These are phyloP conservation scores for Cercospora sesami DNA, from an alignment of 2,329 filamentous ascomycete genomes.

Conservation along the genomic window DNA sequence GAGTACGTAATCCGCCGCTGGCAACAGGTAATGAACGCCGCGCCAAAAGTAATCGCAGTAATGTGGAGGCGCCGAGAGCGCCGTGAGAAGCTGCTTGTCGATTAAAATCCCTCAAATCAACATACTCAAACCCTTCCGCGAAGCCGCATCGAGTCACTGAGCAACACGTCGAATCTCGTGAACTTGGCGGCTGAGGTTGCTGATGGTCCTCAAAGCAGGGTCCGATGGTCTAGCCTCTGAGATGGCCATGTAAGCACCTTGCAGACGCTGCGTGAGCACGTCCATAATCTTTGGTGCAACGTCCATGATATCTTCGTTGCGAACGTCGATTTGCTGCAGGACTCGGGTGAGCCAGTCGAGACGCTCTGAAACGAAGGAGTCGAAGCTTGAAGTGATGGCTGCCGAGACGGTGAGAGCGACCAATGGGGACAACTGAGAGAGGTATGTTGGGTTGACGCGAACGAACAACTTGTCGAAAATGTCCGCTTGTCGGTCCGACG, in stretches of 20 bases:
- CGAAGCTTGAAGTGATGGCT: conserved; percentile 59
- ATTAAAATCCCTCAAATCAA: neutral
- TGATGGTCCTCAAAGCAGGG: conserved; percentile 40
- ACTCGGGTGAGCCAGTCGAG: conserved; percentile 61
- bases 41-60: neutral
- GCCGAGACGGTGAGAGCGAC: conserved; percentile 62
- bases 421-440: conserved; percentile 57
- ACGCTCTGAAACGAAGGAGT: conserved; percentile 55
- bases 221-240: conserved; percentile 55
- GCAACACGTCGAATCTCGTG: conserved; percentile 26
- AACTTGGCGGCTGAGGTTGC: conserved; percentile 35
- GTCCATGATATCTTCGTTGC: conserved; percentile 52
- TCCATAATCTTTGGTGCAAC: conserved; percentile 62
- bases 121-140: conserved; percentile 14
- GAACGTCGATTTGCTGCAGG: conserved; percentile 53
- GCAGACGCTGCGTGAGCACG: conserved; percentile 58
- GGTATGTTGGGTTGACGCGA: conserved; percentile 57
- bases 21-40: neutral
- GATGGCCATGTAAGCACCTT: conserved; percentile 57
- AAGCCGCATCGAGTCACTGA: conserved; percentile 25
- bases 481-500: conserved; percentile 58
- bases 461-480: conserved; percentile 65
- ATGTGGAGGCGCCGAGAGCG: neutral
- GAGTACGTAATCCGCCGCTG: neutral
- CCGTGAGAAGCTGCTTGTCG: neutral